Percentiles rank a stretch among this genome's conserved stretches.
Evolutionary conservation across 768 basidiomycete genomes (phyloP).

Genomic region (Neoboletus subvelutipes): DNA sequence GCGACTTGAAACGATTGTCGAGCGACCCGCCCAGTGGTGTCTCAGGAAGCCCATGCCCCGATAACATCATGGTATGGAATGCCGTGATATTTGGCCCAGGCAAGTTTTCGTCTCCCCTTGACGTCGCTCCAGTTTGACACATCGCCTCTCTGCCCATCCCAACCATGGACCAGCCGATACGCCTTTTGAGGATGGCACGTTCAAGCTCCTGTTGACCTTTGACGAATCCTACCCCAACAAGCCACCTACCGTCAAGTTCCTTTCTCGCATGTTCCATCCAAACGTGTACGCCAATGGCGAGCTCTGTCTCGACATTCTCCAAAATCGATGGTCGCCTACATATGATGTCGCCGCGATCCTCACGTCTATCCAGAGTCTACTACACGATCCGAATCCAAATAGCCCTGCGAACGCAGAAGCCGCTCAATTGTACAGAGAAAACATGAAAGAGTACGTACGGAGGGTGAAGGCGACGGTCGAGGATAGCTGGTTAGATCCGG

Average conservation of each 20-base stretch:
- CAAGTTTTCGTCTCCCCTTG: constrained; percentile 38
- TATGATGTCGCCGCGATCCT: constrained; percentile 99
- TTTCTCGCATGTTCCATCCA: constrained; percentile 98
- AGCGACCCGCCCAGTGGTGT: constrained; percentile 95
- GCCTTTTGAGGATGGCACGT: constrained; percentile 98
- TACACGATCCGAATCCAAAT: constrained; percentile 98
- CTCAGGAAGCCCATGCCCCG: constrained; percentile 93
- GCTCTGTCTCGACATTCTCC: constrained; percentile 96
- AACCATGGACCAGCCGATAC: constrained; percentile 70
- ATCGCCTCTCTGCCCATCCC: not conserved
- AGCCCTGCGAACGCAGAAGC: constrained; percentile 99
- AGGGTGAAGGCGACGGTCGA: constrained; percentile 92
- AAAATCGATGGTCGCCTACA: constrained; percentile 98
- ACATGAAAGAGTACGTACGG: constrained; percentile 97
- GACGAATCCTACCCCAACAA: constrained; percentile 99
- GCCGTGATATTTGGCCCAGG: constrained; percentile 99
- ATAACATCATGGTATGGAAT: constrained; percentile 99
- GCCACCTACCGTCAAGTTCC: constrained; percentile 95
- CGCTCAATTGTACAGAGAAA: constrained; percentile 93
- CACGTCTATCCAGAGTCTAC: constrained; percentile 90
- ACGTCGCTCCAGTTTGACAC: not conserved
- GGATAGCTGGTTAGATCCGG: constrained; percentile 88
- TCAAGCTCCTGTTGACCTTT: constrained; percentile 92
- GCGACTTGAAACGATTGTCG: constrained; percentile 95
- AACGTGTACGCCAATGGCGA: constrained; percentile 99